Evolutionary conservation across 176 grass and related monocot species (phyloP).

Genomic region (Zea mays): DNA sequence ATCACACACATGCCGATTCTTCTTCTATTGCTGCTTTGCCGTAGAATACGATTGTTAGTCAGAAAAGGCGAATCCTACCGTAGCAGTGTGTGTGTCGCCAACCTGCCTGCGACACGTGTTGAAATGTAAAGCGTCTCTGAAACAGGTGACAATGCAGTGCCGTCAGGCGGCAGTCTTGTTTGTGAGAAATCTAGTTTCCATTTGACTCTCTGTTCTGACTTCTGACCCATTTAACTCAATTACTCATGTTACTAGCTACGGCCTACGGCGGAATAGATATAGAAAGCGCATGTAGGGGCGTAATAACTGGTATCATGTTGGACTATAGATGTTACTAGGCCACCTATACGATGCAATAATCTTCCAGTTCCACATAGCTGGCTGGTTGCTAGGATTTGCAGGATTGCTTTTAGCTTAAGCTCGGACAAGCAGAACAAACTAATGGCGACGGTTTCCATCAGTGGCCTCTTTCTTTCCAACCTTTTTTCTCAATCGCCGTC

Average conservation of each 20-base stretch:
- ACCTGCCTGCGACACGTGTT: constrained; percentile 24
- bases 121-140: constrained; percentile 2
- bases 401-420: constrained; percentile 58
- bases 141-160: neutral
- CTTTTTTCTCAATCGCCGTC: constrained; percentile 32
- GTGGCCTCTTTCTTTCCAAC: constrained; percentile 36
- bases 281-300: neutral
- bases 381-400: constrained; percentile 41
- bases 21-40: constrained; percentile 48
- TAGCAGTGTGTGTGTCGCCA: neutral
- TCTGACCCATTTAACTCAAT: neutral
- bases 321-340: constrained; percentile 18
- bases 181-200: too few species aligned
- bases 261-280: neutral
- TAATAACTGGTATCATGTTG: constrained; percentile 13
- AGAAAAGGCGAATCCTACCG: constrained; percentile 20
- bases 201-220: neutral
- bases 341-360: constrained; percentile 40
- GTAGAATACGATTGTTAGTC: constrained; percentile 31
- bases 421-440: constrained; percentile 55
- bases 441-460: constrained; percentile 43
- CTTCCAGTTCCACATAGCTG: constrained; percentile 27
- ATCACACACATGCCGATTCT: constrained; percentile 43
- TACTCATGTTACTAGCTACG: neutral
- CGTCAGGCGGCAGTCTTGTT: neutral